phyloP scores from a whole-genome alignment of 176 grass and related monocot species.

The Themeda triandra region DNA sequence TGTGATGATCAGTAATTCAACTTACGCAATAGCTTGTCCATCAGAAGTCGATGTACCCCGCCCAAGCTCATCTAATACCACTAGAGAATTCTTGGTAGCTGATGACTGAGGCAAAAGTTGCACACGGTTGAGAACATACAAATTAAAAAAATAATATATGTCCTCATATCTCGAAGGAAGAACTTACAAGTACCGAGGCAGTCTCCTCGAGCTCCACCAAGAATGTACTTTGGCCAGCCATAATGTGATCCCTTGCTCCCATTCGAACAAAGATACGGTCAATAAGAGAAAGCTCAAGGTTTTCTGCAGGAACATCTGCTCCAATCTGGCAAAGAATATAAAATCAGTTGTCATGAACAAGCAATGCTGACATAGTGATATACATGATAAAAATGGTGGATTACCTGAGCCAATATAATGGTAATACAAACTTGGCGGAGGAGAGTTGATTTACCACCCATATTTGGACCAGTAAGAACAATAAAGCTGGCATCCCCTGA shows the following conservation, averaged over 20 bases:
- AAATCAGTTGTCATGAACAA: constrained; percentile 26
- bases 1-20: constrained; percentile 28
- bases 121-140: constrained; percentile 19
- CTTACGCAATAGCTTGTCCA: constrained; percentile 98
- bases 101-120: constrained; percentile 62
- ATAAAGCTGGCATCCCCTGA: constrained; percentile 61
- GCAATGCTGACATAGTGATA: background rate
- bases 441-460: constrained; percentile 99
- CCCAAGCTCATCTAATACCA: constrained; percentile 97
- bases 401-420: constrained; percentile 83
- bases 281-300: constrained; percentile 78
- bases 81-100: constrained; percentile 85
- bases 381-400: background rate
- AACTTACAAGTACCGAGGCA: constrained; percentile 85
- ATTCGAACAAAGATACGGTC: constrained; percentile 96
- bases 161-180: constrained; percentile 17
- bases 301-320: constrained; percentile 91
- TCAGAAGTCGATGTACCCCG: constrained; percentile 98
- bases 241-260: constrained; percentile 97
- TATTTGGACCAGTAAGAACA: constrained; percentile 94
- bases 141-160: background rate
- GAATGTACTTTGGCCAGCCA: constrained; percentile 90
- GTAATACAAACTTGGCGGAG: constrained; percentile 93
- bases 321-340: constrained; percentile 62
- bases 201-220: constrained; percentile 90